phyloP scores from a whole-genome alignment of 345 rosid genomes.

The Aquilaria sinensis region DNA sequence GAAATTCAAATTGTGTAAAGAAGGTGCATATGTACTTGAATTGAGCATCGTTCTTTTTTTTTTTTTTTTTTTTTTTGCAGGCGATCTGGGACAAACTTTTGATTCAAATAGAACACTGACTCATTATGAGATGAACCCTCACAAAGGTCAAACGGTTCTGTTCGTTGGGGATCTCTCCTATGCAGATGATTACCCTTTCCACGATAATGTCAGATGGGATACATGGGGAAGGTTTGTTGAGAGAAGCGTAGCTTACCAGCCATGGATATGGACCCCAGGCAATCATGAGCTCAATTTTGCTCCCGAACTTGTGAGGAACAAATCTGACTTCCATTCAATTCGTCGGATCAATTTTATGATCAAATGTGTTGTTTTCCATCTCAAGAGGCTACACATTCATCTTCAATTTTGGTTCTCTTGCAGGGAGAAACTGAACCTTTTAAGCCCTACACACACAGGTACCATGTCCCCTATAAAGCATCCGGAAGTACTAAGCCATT shows the following conservation, averaged over 20 bases:
- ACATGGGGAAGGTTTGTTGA: slow-evolving; percentile 88
- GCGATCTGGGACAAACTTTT: slow-evolving; percentile 88
- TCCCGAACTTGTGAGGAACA: slow-evolving; percentile 50
- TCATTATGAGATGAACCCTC: slow-evolving; percentile 67
- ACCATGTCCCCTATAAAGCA: slow-evolving; percentile 62
- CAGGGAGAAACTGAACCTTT: slow-evolving; percentile 85
- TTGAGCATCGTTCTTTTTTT: not conserved
- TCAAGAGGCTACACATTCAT: too few relatives aligned
- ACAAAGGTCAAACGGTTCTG: slow-evolving; percentile 60
- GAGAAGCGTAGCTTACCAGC: slow-evolving; percentile 84
- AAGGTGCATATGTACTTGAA: not conserved
- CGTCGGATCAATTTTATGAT: too few relatives aligned
- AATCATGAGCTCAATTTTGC: slow-evolving; percentile 86
- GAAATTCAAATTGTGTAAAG: not conserved
- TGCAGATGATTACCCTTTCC: slow-evolving; percentile 64
- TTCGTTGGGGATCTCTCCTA: slow-evolving; percentile 86
- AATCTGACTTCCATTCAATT: too few relatives aligned
- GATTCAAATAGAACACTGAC: slow-evolving; percentile 80
- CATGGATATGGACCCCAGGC: slow-evolving; percentile 95
- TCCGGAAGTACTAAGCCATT: slow-evolving; percentile 68
- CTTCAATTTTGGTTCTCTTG: slow-evolving; percentile 14
- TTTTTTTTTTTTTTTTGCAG: slow-evolving; percentile 27
- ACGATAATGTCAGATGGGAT: slow-evolving; percentile 84
- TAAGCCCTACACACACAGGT: slow-evolving; percentile 66
- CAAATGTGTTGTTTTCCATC: too few relatives aligned